Percentiles rank a stretch among this genome's conserved stretches.
phyloP scores from a whole-genome alignment of 1,284 basidiomycete species.

The Tranzscheliella williamsii region DNA sequence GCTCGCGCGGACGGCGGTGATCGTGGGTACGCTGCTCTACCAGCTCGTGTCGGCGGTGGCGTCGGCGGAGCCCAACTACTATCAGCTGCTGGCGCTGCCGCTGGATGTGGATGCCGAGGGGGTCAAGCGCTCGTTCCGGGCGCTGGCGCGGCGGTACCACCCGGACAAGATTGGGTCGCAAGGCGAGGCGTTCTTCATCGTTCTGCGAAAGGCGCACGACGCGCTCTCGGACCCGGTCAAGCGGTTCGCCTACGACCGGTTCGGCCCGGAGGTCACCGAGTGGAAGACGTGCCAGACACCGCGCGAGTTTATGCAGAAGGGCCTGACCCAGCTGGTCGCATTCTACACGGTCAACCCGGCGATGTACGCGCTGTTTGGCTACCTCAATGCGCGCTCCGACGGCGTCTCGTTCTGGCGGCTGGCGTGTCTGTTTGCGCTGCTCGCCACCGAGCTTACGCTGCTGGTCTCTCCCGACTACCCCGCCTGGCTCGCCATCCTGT shows the following conservation, averaged over 20 bases:
- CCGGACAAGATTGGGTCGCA: constrained; percentile 74
- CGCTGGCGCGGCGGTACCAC: constrained; percentile 74
- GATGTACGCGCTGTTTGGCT: constrained; percentile 69
- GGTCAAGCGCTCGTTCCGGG: constrained; percentile 73
- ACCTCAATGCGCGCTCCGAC: constrained; percentile 66
- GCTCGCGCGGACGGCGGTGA: constrained; percentile 65
- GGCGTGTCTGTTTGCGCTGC: constrained; percentile 24
- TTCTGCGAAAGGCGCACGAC: constrained; percentile 76
- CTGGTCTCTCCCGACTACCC: constrained; percentile 36
- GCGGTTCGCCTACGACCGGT: constrained; percentile 83
- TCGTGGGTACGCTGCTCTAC: constrained; percentile 73
- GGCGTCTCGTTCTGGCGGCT: constrained; percentile 64
- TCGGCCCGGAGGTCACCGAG: constrained; percentile 72
- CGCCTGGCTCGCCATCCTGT: constrained; percentile 65
- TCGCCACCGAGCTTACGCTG: constrained; percentile 54
- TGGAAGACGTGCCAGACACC: constrained; percentile 73
- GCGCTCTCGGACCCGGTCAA: constrained; percentile 76
- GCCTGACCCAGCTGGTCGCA: constrained; percentile 70
- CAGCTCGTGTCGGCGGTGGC: constrained; percentile 68
- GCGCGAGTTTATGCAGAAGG: constrained; percentile 73
- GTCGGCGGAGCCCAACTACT: constrained; percentile 72
- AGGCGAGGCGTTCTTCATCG: constrained; percentile 73
- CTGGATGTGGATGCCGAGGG: constrained; percentile 70
- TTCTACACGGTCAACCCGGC: constrained; percentile 73
- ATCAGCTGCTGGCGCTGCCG: constrained; percentile 71